A percentile compares a stretch with the other conserved stretches of the same genome.
Evolutionary conservation across 768 basidiomycete species (phyloP).

Genomic region (Lentinus brumalis): DNA sequence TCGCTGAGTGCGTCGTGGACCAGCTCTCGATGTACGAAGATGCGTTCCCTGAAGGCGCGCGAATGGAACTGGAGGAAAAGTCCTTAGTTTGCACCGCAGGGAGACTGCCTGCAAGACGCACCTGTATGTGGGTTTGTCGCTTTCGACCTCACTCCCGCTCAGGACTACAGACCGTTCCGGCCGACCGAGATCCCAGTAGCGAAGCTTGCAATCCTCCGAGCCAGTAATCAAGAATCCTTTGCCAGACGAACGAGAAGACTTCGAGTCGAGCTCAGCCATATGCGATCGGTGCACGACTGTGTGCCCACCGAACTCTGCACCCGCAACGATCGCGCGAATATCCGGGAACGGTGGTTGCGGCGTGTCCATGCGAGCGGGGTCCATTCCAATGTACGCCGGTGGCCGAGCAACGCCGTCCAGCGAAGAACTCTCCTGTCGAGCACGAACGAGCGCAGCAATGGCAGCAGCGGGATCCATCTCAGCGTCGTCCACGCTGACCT

Average conservation of each 20-base stretch:
- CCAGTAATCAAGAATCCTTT: conserved; percentile 84
- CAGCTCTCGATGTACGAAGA: conserved; percentile 68
- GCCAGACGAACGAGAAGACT: conserved; percentile 41
- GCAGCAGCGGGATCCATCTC: conserved; percentile 69
- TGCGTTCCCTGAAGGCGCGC: conserved; percentile 44
- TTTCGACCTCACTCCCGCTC: conserved; percentile 75
- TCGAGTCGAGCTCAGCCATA: conserved; percentile 27
- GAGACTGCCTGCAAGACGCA: conserved; percentile 31
- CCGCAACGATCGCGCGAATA: conserved; percentile 68
- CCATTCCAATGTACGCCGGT: conserved; percentile 14
- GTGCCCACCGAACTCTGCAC: conserved; percentile 78
- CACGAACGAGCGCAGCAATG: conserved; percentile 79
- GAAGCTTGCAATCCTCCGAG: conserved; percentile 85
- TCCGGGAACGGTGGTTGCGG: conserved; percentile 59
- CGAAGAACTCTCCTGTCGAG: conserved; percentile 48
- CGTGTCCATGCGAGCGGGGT: conserved; percentile 31
- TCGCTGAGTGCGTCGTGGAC: conserved; percentile 43
- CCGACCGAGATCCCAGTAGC: conserved; percentile 84
- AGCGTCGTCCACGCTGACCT: conserved; percentile 53
- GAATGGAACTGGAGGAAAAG: conserved; percentile 31
- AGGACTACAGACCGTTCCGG: conserved; percentile 75
- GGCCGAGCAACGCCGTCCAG: conserved; percentile 17
- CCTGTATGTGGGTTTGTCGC: conserved; percentile 80
- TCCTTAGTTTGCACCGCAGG: not conserved
- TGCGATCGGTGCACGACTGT: conserved; percentile 39